Conservation (phyloP, 305 asterid species). For the Fraxinus sp. region DNA sequence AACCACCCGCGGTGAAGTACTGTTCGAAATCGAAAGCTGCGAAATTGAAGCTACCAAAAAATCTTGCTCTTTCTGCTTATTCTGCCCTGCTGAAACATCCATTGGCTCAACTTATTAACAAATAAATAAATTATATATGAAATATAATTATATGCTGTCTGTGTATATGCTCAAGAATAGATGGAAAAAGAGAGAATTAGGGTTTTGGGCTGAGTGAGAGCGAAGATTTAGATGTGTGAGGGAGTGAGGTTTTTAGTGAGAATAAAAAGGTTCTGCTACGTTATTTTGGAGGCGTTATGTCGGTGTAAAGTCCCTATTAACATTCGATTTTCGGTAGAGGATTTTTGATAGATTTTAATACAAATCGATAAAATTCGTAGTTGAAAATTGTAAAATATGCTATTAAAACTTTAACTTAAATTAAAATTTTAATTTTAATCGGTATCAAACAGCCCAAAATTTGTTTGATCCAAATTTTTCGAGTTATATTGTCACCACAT, state of each 20-base stretch:
- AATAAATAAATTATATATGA: background rate
- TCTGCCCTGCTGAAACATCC: constrained; percentile 26
- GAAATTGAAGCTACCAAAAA: constrained; percentile 61
- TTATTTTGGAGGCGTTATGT: constrained; percentile 27
- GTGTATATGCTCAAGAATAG: background rate
- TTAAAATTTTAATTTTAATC: too few species aligned
- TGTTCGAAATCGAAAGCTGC: constrained; percentile 51
- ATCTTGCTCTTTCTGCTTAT: constrained; percentile 45
- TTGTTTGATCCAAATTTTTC: too few species aligned
- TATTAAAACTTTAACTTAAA: too few species aligned
- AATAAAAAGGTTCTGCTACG: constrained; percentile 24
- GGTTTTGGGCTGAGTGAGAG: background rate
- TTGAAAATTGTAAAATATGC: too few species aligned
- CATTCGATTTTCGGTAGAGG: too few species aligned
- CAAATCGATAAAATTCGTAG: too few species aligned
- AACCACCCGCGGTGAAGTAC: constrained; percentile 52
- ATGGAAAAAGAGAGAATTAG: background rate
- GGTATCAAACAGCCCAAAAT: too few species aligned
- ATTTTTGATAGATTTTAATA: too few species aligned
- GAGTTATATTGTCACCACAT: too few species aligned
- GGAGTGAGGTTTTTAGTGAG: constrained; percentile 34
- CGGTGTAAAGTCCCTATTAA: background rate
- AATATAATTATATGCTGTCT: background rate
- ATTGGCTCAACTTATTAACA: background rate
- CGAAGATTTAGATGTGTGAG: background rate